phyloP scores from a whole-genome alignment of 83 land plant genomes.

The Thuja plicata region DNA sequence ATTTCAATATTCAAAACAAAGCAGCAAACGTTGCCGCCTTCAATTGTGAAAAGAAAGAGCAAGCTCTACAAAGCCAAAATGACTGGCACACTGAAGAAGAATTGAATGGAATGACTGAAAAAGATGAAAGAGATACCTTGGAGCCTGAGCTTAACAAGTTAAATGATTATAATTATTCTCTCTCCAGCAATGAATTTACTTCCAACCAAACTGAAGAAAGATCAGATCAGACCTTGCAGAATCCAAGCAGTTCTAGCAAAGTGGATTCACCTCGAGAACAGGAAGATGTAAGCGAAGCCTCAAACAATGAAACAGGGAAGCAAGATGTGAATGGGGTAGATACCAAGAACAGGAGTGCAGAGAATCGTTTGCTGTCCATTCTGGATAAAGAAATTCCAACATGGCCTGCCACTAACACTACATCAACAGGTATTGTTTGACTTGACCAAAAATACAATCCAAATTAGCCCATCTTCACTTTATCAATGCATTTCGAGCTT shows the following conservation, averaged over 20 bases:
- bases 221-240: background rate
- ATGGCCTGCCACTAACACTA: background rate
- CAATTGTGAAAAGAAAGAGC: background rate
- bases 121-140: background rate
- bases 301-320: background rate
- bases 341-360: background rate
- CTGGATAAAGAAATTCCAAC: constrained; percentile 1
- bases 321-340: background rate
- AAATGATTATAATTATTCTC: background rate
- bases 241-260: no score
- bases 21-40: background rate
- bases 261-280: background rate
- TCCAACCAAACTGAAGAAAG: background rate
- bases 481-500: background rate
- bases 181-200: background rate
- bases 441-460: background rate
- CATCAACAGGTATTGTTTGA: constrained; percentile 2
- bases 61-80: constrained; percentile 4
- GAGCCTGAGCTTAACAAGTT: background rate
- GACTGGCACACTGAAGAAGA: background rate
- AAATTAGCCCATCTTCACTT: background rate
- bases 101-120: background rate
- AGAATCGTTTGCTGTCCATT: constrained; percentile 2
- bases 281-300: background rate
- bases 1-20: background rate